Base-by-base conservation (phyloP, 2,329 filamentous ascomycete species). In the Dactylellina leptospora region DNA sequence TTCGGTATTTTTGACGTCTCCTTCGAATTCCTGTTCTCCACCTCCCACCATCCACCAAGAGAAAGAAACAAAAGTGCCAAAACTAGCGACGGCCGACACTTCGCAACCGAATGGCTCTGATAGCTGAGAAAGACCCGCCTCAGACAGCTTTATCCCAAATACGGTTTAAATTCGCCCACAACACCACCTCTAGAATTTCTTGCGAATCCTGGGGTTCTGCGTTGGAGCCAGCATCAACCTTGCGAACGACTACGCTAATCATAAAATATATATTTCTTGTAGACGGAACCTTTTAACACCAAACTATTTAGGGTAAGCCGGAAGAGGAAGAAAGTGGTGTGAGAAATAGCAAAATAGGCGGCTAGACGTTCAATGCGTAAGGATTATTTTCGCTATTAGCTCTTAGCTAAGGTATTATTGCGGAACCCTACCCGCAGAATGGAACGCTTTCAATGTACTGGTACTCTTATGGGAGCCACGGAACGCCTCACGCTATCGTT, bases 361-460 rank as follows among this genome's bases (percentile, higher is more conserved):
- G 30, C n/a, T 56, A 64, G 42, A 66, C 61, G 23, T 45, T 22
- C 25, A 45, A 53, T 50, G 20, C 62, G 9, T 13, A 48, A 25
- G 51, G 20, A 2, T 22, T 16, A 27, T 28, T 30, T 10, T 18
- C 40, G 4, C 16, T 20, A n/a, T 20, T 27, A 44, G 38, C 20
- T 58, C 30, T 51, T 20, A 62, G 27, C 53, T 63, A 64, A 64
- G 44, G 68, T 55, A 28, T n/a, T 47, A 62, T 61, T 27, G 40
- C 68, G 68, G 66, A 72, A 72, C 59, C 68, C 47, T 72, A 72
- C 68, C 68, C 68, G 68, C 30, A 60, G 30, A 28, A 27, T 13
- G n/a, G n/a, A n/a, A 11, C 8, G 4, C 18, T 13, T 50, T 36
- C 8, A 20, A 58, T 47, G 68, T 72, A 64, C 59, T n/a, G 30